Evolutionary conservation across 805 yeast genomes (phyloP).

Genomic region (Lipomyces chichibuensis): DNA sequence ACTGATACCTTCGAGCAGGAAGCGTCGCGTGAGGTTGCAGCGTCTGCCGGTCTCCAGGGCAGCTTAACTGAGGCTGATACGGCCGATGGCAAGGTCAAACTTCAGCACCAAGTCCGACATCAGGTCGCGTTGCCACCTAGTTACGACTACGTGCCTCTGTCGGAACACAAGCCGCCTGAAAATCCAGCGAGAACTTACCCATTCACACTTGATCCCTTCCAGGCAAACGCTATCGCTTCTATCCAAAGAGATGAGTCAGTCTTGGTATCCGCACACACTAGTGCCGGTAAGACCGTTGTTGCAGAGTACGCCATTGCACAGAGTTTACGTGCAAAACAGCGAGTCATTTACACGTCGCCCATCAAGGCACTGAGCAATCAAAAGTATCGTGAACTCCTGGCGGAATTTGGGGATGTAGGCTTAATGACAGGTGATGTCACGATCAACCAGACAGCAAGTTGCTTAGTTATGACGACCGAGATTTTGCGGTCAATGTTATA

Average conservation of each 20-base stretch:
- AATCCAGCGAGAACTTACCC: constrained; percentile 89
- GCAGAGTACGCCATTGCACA: constrained; percentile 98
- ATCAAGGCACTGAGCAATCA: constrained; percentile 94
- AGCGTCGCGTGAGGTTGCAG: constrained; percentile 85
- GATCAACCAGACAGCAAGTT: constrained; percentile 96
- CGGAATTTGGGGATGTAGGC: constrained; percentile 96
- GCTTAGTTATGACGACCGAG: constrained; percentile 98
- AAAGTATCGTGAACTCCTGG: constrained; percentile 86
- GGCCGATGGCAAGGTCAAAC: constrained; percentile 60
- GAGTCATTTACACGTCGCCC: constrained; percentile 94
- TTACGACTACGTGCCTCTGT: constrained; percentile 83
- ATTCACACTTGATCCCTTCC: constrained; percentile 93
- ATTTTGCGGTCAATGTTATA: constrained; percentile 95
- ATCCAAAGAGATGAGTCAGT: constrained; percentile 94
- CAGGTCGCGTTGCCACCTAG: constrained; percentile 96
- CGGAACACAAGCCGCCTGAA: constrained; percentile 73
- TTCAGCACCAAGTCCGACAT: constrained; percentile 93
- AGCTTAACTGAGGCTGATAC: constrained; percentile 45
- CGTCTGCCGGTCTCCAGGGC: constrained; percentile 69
- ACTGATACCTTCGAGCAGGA: constrained; percentile 87
- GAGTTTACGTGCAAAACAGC: constrained; percentile 84
- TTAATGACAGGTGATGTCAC: constrained; percentile 99
- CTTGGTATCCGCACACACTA: constrained; percentile 94
- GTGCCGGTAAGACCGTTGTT: constrained; percentile 96
- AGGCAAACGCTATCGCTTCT: constrained; percentile 93